These are phyloP conservation scores for Tricholoma terreum DNA, from an alignment of 768 basidiomycete genomes.

Conservation along the genomic window DNA sequence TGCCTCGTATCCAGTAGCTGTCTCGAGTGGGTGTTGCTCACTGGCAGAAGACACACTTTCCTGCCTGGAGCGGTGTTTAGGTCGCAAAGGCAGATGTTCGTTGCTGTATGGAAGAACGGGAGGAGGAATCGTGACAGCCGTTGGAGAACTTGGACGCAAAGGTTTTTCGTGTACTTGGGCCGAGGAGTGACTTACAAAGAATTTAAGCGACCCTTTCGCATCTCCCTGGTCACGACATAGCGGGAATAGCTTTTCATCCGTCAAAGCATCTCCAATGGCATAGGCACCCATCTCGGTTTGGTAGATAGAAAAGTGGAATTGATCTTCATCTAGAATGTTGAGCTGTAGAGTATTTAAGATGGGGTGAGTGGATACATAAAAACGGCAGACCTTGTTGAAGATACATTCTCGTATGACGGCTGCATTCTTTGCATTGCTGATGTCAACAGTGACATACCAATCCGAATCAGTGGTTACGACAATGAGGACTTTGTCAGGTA, in stretches of 20 bases:
- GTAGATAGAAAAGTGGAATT: constrained; percentile 73
- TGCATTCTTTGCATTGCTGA: constrained; percentile 61
- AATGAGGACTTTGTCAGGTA: constrained; percentile 45
- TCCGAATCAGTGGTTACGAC: constrained; percentile 80
- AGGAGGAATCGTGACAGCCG: constrained; percentile 29
- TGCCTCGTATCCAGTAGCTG: constrained; percentile 65
- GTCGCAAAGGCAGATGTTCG: constrained; percentile 45
- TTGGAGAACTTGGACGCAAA: constrained; percentile 31
- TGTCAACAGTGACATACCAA: constrained; percentile 67
- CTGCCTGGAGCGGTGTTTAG: constrained; percentile 52
- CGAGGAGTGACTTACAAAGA: constrained; percentile 70
- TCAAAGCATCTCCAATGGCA: constrained; percentile 70
- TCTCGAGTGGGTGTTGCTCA: constrained; percentile 52
- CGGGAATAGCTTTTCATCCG: constrained; percentile 65
- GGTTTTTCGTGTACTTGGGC: constrained; percentile 56
- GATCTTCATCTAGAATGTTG: constrained; percentile 75
- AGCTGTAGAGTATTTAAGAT: constrained; percentile 43
- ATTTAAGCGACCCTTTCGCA: constrained; percentile 76
- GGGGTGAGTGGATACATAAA: constrained; percentile 3
- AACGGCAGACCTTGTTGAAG: constrained; percentile 62
- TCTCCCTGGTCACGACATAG: constrained; percentile 76
- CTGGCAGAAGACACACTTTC: constrained; percentile 72
- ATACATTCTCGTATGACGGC: constrained; percentile 77
- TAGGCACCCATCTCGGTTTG: constrained; percentile 83
- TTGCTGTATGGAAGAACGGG: constrained; percentile 35